These are phyloP conservation scores for Haematococcus sp. DNA, from an alignment of 139 green algal genomes.

Conservation along the genomic window DNA sequence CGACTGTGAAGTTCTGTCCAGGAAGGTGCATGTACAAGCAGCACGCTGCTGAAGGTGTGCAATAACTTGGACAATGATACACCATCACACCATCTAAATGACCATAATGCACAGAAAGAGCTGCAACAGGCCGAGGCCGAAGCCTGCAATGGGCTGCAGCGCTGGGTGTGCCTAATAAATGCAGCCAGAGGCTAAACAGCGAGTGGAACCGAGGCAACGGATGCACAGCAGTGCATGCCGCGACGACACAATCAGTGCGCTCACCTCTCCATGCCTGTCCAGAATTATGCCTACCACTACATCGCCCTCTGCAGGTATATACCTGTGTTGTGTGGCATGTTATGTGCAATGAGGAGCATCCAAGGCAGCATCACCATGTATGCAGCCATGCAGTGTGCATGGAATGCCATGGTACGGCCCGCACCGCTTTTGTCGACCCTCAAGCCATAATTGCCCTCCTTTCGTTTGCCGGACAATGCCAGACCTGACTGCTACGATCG, in stretches of 20 bases:
- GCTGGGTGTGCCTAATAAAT: not conserved
- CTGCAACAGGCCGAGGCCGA: not conserved
- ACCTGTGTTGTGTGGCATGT: constrained; percentile 45
- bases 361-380: not conserved
- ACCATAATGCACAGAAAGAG: not conserved
- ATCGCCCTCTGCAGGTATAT: constrained; percentile 73
- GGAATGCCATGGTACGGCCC: no score
- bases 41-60: not conserved
- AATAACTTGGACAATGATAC: no score
- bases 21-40: not conserved
- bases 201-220: not conserved
- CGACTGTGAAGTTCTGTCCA: constrained; percentile 66
- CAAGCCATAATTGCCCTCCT: constrained; percentile 69
- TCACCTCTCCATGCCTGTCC: constrained; percentile 67
- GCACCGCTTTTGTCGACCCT: constrained; percentile 68
- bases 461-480: constrained; percentile 58
- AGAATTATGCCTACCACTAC: constrained; percentile 69
- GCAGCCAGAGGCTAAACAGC: not conserved
- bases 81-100: not conserved
- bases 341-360: not conserved
- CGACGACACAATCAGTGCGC: no score
- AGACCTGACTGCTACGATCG: constrained; percentile 49
- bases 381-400: not conserved
- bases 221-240: no score
- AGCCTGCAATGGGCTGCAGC: not conserved